These are phyloP conservation scores for Desmodesmus armatus DNA, from an alignment of 139 green algal species.

Conservation along the genomic window DNA sequence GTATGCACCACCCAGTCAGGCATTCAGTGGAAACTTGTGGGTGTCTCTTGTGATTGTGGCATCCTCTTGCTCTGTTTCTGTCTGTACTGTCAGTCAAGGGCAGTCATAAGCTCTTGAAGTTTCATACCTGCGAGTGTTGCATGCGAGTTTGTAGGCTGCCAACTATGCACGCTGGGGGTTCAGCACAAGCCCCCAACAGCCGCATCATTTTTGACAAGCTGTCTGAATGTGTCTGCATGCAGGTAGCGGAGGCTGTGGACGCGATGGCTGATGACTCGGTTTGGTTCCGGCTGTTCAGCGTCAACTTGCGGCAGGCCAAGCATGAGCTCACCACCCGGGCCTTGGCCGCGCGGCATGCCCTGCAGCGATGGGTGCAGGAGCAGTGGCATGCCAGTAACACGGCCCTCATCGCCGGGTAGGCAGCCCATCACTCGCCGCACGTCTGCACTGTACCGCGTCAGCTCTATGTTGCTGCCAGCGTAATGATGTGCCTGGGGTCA, in stretches of 20 bases:
- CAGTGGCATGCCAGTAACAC: slow-evolving; percentile 52
- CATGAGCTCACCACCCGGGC: slow-evolving; percentile 43
- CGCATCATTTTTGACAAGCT: neutral
- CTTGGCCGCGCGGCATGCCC: slow-evolving; percentile 30
- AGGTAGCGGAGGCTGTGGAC: slow-evolving; percentile 53
- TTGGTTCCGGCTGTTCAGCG: slow-evolving; percentile 63
- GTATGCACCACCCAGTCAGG: neutral
- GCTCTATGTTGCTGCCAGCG: too few species aligned
- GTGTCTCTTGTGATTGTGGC: too few species aligned
- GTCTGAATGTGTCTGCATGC: neutral
- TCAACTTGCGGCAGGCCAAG: slow-evolving; percentile 50
- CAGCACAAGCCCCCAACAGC: neutral
- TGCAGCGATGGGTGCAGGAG: slow-evolving; percentile 44
- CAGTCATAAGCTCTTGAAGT: neutral
- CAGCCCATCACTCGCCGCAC: too few species aligned
- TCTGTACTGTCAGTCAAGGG: neutral
- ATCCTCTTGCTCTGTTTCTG: too few species aligned
- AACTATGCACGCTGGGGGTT: neutral
- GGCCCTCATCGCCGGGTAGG: slow-evolving; percentile 36
- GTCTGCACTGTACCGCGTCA: too few species aligned
- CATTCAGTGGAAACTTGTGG: neutral
- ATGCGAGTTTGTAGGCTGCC: neutral
- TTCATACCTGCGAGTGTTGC: neutral
- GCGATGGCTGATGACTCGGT: slow-evolving; percentile 56
- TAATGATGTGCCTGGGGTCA: too few species aligned